Evolutionary conservation across 2,329 filamentous ascomycete species (phyloP).

Genomic region (Incumbomyces delicatus): DNA sequence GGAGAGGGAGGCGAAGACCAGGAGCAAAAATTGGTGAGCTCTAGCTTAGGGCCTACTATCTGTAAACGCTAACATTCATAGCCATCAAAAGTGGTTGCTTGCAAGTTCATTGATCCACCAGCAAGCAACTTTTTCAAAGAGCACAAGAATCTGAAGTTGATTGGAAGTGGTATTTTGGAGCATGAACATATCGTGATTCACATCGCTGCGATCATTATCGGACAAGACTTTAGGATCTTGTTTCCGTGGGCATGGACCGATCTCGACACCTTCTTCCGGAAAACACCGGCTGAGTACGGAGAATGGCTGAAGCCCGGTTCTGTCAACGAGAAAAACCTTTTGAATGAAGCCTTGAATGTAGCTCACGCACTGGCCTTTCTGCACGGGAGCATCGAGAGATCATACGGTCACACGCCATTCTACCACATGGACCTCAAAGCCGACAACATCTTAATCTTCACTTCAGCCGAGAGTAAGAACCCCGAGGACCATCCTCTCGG

Average conservation of each 20-base stretch:
- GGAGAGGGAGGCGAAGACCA: not conserved
- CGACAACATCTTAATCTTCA: not conserved
- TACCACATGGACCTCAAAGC: not conserved
- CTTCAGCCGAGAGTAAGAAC: not conserved
- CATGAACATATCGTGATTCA: not conserved
- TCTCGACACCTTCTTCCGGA: not conserved
- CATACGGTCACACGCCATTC: not conserved
- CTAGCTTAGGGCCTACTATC: not conserved
- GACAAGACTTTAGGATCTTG: not conserved
- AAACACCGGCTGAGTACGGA: not conserved
- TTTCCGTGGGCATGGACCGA: not conserved
- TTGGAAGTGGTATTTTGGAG: not conserved
- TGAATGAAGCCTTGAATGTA: not conserved
- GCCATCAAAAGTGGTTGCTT: not conserved
- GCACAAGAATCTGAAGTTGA: not conserved
- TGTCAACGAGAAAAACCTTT: not conserved
- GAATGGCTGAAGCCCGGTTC: not conserved
- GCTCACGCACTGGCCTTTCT: not conserved
- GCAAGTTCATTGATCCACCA: not conserved
- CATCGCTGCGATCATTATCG: not conserved
- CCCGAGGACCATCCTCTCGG: not conserved
- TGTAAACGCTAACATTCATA: not conserved
- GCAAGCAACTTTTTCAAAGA: not conserved
- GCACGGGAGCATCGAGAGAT: not conserved
- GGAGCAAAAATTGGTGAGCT: not conserved